phyloP scores from a whole-genome alignment of 2,329 filamentous ascomycete species.

The Ilyonectria sp. region DNA sequence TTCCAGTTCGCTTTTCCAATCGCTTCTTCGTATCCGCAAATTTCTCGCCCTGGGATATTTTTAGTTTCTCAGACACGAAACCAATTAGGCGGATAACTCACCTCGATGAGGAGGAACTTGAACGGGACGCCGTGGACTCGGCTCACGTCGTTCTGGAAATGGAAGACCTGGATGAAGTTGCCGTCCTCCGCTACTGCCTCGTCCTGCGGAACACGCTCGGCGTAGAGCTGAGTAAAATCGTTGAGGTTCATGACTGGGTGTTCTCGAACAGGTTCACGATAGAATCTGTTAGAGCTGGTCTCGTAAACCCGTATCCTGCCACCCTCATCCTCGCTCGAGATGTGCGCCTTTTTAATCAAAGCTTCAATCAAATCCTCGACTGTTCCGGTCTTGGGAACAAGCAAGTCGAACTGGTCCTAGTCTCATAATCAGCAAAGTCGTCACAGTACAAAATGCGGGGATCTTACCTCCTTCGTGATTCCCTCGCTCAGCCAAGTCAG shows the following conservation, averaged over 20 bases:
- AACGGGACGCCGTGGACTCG: constrained; percentile 93
- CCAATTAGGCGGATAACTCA: constrained; percentile 57
- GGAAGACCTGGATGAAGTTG: constrained; percentile 84
- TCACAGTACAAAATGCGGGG: neutral
- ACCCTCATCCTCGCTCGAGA: constrained; percentile 80
- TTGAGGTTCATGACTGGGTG: constrained; percentile 86
- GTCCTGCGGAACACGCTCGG: constrained; percentile 84
- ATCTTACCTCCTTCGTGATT: constrained; percentile 86
- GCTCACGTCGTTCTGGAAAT: constrained; percentile 91
- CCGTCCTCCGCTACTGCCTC: constrained; percentile 71
- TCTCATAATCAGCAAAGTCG: constrained; percentile 8
- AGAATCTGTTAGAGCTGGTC: constrained; percentile 85
- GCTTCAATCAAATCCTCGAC: constrained; percentile 84
- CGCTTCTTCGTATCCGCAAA: constrained; percentile 96
- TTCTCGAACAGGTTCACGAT: constrained; percentile 80
- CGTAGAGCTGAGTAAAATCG: constrained; percentile 87
- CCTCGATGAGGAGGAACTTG: constrained; percentile 87
- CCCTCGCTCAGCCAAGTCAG: constrained; percentile 90
- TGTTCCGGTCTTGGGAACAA: constrained; percentile 89
- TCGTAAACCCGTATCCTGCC: constrained; percentile 87
- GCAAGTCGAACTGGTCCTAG: constrained; percentile 83
- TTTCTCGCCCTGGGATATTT: constrained; percentile 75
- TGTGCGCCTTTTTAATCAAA: constrained; percentile 84
- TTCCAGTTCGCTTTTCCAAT: constrained; percentile 90
- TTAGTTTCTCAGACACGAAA: constrained; percentile 19